Conservation (phyloP, 805 yeast genomes). For the Myxozyma lipomycoides region DNA sequence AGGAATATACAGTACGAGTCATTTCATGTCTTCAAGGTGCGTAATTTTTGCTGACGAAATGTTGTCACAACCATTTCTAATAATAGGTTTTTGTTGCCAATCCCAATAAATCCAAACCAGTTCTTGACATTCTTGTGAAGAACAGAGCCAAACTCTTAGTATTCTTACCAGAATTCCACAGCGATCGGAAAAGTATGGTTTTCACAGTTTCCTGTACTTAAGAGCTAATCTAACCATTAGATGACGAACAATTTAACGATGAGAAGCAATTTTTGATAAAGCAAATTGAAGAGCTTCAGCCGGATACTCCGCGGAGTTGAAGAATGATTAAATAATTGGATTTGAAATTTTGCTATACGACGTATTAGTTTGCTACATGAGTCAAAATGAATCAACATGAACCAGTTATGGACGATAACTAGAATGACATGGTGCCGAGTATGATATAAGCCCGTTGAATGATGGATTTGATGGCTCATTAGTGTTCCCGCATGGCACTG, state of each 20-base stretch:
- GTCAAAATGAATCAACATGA: no score
- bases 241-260: constrained; percentile 59
- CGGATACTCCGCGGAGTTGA: constrained; percentile 2
- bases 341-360: no score
- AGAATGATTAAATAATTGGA: neutral
- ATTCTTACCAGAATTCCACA: constrained; percentile 63
- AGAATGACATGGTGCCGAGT: neutral
- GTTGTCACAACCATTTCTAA: neutral
- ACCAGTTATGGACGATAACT: no score
- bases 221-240: constrained; percentile 3
- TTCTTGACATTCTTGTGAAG: constrained; percentile 75
- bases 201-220: neutral
- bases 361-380: no score
- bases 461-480: no score
- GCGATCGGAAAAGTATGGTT: constrained; percentile 44
- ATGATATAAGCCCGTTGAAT: neutral
- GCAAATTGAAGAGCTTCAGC: constrained; percentile 51
- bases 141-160: constrained; percentile 72
- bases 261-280: constrained; percentile 78
- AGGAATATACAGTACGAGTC: constrained; percentile 86
- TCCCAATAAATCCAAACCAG: constrained; percentile 78
- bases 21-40: constrained; percentile 79
- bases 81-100: constrained; percentile 75
- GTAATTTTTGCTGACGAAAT: neutral
- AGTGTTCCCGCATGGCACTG: no score